Evolutionary conservation across 768 basidiomycete species (phyloP).

Genomic region (Kwoniella sp.): DNA sequence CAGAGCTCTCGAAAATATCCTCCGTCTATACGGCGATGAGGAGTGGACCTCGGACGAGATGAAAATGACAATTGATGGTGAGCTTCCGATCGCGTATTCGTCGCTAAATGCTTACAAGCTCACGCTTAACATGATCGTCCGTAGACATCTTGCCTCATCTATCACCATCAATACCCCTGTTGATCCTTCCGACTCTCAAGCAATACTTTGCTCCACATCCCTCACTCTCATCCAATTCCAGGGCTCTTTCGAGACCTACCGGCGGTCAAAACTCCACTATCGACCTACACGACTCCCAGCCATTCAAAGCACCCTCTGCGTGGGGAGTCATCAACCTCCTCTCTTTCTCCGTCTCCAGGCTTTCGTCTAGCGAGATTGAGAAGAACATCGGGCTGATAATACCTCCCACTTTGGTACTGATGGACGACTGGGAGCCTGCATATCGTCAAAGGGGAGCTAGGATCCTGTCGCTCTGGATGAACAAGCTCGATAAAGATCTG

Average conservation of each 20-base stretch:
- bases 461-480: conserved; percentile 40
- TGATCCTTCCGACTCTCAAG: conserved; percentile 25
- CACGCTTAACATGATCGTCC: neutral
- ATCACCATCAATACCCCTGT: neutral
- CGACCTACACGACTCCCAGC: conserved; percentile 44
- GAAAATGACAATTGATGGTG: conserved; percentile 1
- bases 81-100: neutral
- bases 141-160: conserved; percentile 8
- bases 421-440: conserved; percentile 54
- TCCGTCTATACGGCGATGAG: conserved; percentile 18
- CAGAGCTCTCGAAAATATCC: conserved; percentile 7
- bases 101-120: neutral
- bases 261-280: conserved; percentile 35
- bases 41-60: conserved; percentile 15
- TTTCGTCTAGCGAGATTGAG: conserved; percentile 25
- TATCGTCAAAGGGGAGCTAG: conserved; percentile 43
- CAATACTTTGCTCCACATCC: conserved; percentile 41
- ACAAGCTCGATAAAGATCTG: conserved; percentile 27
- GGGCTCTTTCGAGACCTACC: conserved; percentile 38
- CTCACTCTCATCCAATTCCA: conserved; percentile 35
- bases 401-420: conserved; percentile 51
- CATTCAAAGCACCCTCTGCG: conserved; percentile 32
- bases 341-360: conserved; percentile 22
- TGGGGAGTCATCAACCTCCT: conserved; percentile 45
- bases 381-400: conserved; percentile 46